A percentile compares a stretch with the other conserved stretches of the same genome.
Evolutionary conservation across 345 rosid genomes (phyloP).

Genomic region (Linum tenue): DNA sequence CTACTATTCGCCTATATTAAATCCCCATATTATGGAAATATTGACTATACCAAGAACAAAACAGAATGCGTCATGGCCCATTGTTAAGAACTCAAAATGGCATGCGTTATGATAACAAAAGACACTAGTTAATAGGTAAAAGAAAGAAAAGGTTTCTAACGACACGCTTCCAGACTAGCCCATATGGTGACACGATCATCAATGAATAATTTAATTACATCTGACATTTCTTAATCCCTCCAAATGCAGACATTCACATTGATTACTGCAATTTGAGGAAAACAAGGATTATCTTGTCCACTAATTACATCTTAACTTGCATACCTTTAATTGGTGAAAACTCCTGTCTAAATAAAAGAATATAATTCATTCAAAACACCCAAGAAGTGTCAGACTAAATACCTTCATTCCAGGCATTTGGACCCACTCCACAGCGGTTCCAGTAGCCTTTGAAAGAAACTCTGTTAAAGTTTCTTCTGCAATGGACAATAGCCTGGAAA

Average conservation of each 20-base stretch:
- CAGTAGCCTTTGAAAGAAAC: constrained; percentile 99
- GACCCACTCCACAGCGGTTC: constrained; percentile 99
- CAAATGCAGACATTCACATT: background rate
- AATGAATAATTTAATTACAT: background rate
- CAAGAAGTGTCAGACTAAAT: constrained; percentile 5
- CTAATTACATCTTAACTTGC: background rate
- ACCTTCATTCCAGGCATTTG: constrained; percentile 99
- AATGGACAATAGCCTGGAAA: constrained; percentile 88
- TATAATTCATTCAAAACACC: background rate
- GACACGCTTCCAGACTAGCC: background rate
- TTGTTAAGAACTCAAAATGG: too few species aligned
- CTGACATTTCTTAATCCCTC: background rate
- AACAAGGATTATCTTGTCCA: background rate
- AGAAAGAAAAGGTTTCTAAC: background rate
- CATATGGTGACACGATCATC: background rate
- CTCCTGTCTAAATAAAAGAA: background rate
- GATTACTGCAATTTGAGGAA: background rate
- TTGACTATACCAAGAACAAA: too few species aligned
- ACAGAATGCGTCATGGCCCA: too few species aligned
- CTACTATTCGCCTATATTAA: background rate
- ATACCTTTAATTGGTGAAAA: background rate
- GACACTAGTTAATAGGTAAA: background rate
- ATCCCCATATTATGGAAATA: too few species aligned
- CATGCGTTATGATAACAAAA: too few species aligned
- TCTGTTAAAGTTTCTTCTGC: constrained; percentile 99